These are phyloP conservation scores for Rhizomucor miehei DNA, from an alignment of 371 early-diverging fungal species.

Conservation along the genomic window DNA sequence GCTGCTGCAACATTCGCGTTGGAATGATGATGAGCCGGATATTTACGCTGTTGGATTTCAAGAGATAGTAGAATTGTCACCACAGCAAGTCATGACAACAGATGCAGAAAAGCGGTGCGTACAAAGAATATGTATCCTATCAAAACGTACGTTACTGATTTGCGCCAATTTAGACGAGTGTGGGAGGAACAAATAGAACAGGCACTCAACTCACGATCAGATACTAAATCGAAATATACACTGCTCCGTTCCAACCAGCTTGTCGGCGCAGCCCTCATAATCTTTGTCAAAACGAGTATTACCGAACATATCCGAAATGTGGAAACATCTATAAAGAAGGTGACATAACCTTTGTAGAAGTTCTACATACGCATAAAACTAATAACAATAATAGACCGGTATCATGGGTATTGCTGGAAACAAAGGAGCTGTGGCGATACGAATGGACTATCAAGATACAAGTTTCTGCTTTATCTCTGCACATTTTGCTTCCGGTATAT, in stretches of 20 bases:
- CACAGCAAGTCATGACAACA: constrained; percentile 79
- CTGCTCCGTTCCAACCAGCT: constrained; percentile 81
- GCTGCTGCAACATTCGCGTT: constrained; percentile 55
- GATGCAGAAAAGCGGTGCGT: constrained; percentile 62
- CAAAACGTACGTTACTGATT: not conserved
- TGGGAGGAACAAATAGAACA: constrained; percentile 70
- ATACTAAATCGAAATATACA: constrained; percentile 57
- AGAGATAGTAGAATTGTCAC: constrained; percentile 91
- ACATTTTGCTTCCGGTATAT: constrained; percentile 88
- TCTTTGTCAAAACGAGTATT: constrained; percentile 72
- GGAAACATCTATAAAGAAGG: constrained; percentile 78
- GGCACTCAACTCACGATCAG: constrained; percentile 47
- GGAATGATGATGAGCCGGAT: constrained; percentile 66
- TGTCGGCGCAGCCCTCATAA: constrained; percentile 82
- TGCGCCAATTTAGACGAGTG: constrained; percentile 21
- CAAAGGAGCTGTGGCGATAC: constrained; percentile 86
- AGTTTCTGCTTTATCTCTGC: constrained; percentile 86
- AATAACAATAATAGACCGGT: constrained; percentile 53
- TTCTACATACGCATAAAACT: not conserved
- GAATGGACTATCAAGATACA: constrained; percentile 85
- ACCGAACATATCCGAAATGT: constrained; percentile 78
- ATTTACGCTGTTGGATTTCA: constrained; percentile 88
- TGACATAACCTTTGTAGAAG: constrained; percentile 7
- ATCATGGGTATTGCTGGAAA: constrained; percentile 84
- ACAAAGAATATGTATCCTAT: not conserved